Evolutionary conservation across 2,329 filamentous ascomycete genomes (phyloP), one percentile per base, ranked within the genome.

Genomic region (Nemania sp.): DNA sequence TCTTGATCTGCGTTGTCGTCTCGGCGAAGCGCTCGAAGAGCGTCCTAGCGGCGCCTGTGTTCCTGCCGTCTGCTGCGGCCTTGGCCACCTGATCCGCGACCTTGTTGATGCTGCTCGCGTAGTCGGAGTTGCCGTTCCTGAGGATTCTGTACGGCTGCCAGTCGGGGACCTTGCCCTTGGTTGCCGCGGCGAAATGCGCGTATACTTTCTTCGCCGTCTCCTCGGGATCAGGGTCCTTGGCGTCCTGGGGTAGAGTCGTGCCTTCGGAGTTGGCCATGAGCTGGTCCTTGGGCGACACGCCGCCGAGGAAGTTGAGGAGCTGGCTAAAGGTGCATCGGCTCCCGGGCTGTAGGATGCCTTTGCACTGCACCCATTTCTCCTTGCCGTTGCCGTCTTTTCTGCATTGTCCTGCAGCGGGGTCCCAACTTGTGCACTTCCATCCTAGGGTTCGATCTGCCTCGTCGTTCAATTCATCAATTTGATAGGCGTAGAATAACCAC

Each of bases 401-500:
- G 34, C 49, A 51, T 52, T 2, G 37, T 3, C 10, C 10, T 21
- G 42, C 6, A 3, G 18, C 32, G 35, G 45, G 15, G 17, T 50
- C 25, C 54, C 54, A 57, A 7, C 25, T 50, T 9, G 2, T 13
- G 12, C 54, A 49, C 37, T 57, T 37, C 46, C 37, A 57, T 35
- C 54, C 45, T 43, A 52, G 21, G 10, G 35, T 40, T 11, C n/a
- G 39, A 13, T 57, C 21, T 13, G n/a, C 13, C 5, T 17, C 37
- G 5, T 39, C 47, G 29, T 51, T 50, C 1, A 57, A 10, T 6
- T 17, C 54, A 17, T 57, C 54, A 15, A 57, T 57, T 51, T 51
- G 17, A 29, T 57, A 57, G 37, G 54, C 54, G 10, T 57, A 51
- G 29, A 35, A 57, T 15, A 51, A n/a, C 54, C 54, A 57, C 2